Evolutionary conservation across 352 stramenopile species (phyloP).

Genomic region (Globisporangium yorkense): DNA sequence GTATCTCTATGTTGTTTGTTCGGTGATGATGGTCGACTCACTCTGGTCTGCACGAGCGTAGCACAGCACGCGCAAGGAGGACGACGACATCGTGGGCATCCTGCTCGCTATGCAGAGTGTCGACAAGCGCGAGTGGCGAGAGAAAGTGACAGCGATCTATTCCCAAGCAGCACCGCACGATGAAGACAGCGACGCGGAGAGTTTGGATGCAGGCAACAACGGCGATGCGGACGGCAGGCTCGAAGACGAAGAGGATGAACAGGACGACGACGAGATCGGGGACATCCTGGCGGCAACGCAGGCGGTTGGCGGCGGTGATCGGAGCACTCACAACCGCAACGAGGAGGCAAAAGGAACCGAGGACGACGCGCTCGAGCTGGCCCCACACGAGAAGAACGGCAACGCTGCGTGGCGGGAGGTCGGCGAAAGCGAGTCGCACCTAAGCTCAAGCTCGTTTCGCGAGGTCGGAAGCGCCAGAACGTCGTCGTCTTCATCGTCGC

Average conservation of each 20-base stretch:
- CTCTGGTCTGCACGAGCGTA: background rate
- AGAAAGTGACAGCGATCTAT: constrained; percentile 14
- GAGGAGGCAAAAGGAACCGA: background rate
- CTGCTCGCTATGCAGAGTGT: constrained; percentile 43
- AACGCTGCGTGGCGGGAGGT: constrained; percentile 47
- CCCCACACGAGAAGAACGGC: background rate
- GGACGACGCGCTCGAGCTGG: background rate
- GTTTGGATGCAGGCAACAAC: constrained; percentile 12
- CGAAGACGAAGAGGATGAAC: constrained; percentile 18
- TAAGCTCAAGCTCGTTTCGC: constrained; percentile 27
- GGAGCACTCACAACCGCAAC: background rate
- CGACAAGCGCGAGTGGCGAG: constrained; percentile 15
- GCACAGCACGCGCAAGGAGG: constrained; percentile 24
- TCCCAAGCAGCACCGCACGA: constrained; percentile 5
- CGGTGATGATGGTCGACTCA: background rate
- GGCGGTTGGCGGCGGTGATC: constrained; percentile 17
- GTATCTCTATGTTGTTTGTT: background rate
- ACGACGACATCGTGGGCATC: constrained; percentile 43
- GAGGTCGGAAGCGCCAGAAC: constrained; percentile 45
- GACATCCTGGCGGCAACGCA: constrained; percentile 73
- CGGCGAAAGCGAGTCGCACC: constrained; percentile 20
- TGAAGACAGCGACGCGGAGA: background rate
- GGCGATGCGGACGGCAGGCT: constrained; percentile 15
- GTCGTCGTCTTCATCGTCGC: background rate
- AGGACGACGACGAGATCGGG: constrained; percentile 32